phyloP scores from a whole-genome alignment of 2,329 filamentous ascomycete genomes.

The Coleophoma eucalyptorum region DNA sequence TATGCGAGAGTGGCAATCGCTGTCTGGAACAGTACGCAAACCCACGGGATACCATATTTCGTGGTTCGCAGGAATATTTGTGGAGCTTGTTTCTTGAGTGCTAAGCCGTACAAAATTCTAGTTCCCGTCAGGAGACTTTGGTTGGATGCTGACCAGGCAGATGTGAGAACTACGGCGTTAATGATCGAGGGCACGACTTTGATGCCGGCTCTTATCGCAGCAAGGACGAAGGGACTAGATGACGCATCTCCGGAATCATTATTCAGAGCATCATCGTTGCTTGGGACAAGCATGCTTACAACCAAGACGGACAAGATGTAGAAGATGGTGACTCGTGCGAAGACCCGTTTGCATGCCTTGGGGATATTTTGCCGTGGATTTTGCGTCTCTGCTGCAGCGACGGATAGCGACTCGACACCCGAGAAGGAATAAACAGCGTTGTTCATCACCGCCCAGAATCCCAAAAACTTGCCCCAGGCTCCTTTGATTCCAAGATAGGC shows the following conservation, averaged over 20 bases:
- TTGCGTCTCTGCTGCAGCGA: constrained; percentile 50
- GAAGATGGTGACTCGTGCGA: constrained; percentile 51
- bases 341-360: constrained; percentile 44
- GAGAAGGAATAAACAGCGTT: constrained; percentile 43
- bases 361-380: constrained; percentile 50
- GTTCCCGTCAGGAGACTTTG: constrained; percentile 58
- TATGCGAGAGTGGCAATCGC: constrained; percentile 55
- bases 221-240: constrained; percentile 66
- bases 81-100: constrained; percentile 55
- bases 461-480: constrained; percentile 56
- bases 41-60: constrained; percentile 51
- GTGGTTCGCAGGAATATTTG: constrained; percentile 50
- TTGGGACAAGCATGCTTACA: constrained; percentile 54
- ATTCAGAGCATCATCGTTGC: constrained; percentile 44
- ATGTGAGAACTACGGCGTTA: constrained; percentile 73
- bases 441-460: constrained; percentile 37
- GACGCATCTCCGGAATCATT: constrained; percentile 41
- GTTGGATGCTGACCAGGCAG: constrained; percentile 67
- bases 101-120: constrained; percentile 55
- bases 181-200: constrained; percentile 66
- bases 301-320: constrained; percentile 42
- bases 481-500: constrained; percentile 55
- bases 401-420: constrained; percentile 47
- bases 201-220: constrained; percentile 64
- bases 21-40: constrained; percentile 49